Base-by-base conservation (phyloP, 2,329 filamentous ascomycete species). In the Trichophyton benhamiae region DNA sequence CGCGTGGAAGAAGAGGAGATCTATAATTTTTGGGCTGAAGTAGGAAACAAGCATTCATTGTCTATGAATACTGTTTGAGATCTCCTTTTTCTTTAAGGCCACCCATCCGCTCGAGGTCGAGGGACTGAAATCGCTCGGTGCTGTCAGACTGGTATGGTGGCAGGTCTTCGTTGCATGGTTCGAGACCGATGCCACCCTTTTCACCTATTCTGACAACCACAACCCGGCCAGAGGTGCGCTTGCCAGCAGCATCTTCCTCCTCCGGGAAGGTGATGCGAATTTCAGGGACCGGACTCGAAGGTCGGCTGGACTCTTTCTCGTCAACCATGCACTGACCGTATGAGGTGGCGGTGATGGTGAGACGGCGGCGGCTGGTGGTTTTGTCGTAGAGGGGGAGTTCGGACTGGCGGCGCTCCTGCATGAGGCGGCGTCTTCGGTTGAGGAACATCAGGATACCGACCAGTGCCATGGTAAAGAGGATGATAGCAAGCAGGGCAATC, bases 211-310 rank as follows among this genome's bases (percentile, higher is more conserved):
- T 84, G 61, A 99, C 92, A 41, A 97, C 85, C 22, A 99, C 87
- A 59, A 97, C 91, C 36, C 91, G 86, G 38, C 92, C 92, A 66
- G 87, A 90, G 78, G 88, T 88, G 68, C 82, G 82, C 75, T 86
- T 89, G 67, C 92, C 92, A 60, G 77, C 70, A 58, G 83, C 79
- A 67, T 90, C 88, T 71, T 96, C 91, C 68, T 95, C 87, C 79
- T 97, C 94, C 15, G 94, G 94, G 79, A 99, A 97, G 41, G 94
- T 97, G 75, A 99, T 96, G 76, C 91, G 90, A 70, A 99, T 99
- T 77, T 97, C 89, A 20, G 94, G 94, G 30, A 97, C 89, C n/a
- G 88, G 87, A 53, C 87, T 89, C 68, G 87, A 79, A 22, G 91
- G 88, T 15, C 89, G 87, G 65, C 85, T 87, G 63, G 82, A 80